A percentile compares a stretch with the other conserved stretches of the same genome.
Evolutionary conservation across 192 early-diverging fungal genomes (phyloP).

Genomic region (Entrophospora sp.): DNA sequence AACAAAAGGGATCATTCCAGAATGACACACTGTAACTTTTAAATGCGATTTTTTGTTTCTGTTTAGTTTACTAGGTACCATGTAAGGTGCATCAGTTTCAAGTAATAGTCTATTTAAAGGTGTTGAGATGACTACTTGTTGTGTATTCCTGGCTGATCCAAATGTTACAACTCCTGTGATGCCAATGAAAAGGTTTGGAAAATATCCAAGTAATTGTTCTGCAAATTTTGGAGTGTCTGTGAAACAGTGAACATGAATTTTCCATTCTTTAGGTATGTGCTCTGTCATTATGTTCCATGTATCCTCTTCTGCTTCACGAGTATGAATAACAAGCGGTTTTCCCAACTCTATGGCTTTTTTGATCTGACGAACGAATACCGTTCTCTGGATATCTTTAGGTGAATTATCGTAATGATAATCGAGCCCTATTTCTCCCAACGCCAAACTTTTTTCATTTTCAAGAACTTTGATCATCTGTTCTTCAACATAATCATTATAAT

Average conservation of each 20-base stretch:
- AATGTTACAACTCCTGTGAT: conserved; percentile 19
- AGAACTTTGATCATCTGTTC: not conserved
- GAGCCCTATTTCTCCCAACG: conserved; percentile 15
- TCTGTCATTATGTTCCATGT: conserved; percentile 9
- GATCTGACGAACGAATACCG: conserved; percentile 4
- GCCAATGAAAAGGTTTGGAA: conserved; percentile 19
- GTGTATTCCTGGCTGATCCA: conserved; percentile 18
- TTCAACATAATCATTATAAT: conserved; percentile 19
- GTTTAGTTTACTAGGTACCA: conserved; percentile 14
- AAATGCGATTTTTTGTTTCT: conserved; percentile 7
- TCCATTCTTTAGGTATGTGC: conserved; percentile 13
- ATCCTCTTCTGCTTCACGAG: conserved; percentile 21
- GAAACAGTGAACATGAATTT: conserved; percentile 21
- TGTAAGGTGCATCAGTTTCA: conserved; percentile 21
- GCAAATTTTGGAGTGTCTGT: conserved; percentile 18
- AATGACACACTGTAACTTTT: conserved; percentile 16
- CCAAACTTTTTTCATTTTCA: conserved; percentile 9
- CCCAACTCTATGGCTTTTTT: not conserved
- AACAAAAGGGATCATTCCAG: conserved; percentile 22
- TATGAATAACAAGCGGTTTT: conserved; percentile 19
- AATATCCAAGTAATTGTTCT: conserved; percentile 2
- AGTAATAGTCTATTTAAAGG: conserved; percentile 12
- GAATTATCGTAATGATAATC: conserved; percentile 23
- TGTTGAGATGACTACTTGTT: not conserved
- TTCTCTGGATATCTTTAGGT: conserved; percentile 4